These are phyloP conservation scores for Lichenothelia convexa DNA, from an alignment of 495 filamentous ascomycete species.

Conservation along the genomic window DNA sequence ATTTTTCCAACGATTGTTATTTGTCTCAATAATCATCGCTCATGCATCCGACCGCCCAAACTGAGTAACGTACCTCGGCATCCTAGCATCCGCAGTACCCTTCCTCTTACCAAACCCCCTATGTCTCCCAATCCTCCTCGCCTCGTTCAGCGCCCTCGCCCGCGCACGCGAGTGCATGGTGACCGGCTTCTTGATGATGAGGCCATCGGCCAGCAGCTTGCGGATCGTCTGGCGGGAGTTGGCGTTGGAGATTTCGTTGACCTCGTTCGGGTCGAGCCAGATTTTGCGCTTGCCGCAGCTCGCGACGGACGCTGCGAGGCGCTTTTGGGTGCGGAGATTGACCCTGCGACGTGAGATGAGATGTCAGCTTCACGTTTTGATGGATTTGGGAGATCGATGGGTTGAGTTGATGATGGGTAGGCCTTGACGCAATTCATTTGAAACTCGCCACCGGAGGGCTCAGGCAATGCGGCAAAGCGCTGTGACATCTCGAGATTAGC, in stretches of 20 bases:
- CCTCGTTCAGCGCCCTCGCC: conserved; percentile 75
- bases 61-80: conserved; percentile 65
- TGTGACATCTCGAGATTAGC: no score
- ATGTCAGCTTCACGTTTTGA: no score
- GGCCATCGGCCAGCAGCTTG: conserved; percentile 98
- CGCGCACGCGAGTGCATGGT: conserved; percentile 97
- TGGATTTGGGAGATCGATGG: no score
- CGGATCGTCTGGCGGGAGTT: conserved; percentile 99
- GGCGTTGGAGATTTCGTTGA: conserved; percentile 98
- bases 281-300: conserved; percentile 99
- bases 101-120: conserved; percentile 99
- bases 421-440: no score
- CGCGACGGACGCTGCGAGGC: conserved; percentile 93
- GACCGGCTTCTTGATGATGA: conserved; percentile 99
- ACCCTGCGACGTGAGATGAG: conserved; percentile 40
- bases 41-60: no score
- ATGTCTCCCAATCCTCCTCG: conserved; percentile 85
- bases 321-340: conserved; percentile 99
- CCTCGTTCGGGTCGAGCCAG: conserved; percentile 99
- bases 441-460: no score
- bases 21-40: neutral
- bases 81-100: conserved; percentile 99
- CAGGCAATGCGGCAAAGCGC: no score
- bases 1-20: conserved; percentile 2
- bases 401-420: no score